Conservation (phyloP, 1,284 basidiomycete genomes). For the Cutaneotrichosporon cavernicola region DNA sequence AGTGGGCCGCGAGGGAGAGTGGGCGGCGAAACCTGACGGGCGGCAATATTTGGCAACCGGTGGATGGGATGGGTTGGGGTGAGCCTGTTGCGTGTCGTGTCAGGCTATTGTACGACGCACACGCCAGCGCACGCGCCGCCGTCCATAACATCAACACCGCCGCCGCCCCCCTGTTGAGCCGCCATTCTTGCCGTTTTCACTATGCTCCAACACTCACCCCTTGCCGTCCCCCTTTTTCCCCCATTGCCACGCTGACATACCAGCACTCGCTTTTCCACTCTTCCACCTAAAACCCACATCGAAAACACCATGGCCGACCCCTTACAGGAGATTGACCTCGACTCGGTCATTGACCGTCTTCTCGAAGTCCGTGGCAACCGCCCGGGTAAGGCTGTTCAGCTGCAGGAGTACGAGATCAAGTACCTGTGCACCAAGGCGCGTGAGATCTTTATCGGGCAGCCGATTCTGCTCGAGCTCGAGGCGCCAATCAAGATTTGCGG, state of each 20-base stretch:
- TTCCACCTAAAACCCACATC: background rate
- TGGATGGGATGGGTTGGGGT: background rate
- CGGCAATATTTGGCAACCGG: background rate
- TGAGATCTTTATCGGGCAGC: conserved; percentile 64
- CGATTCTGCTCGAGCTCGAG: conserved; percentile 63
- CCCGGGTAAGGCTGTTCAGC: conserved; percentile 62
- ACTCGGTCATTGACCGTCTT: conserved; percentile 95
- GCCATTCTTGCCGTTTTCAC: background rate
- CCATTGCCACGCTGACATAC: conserved; percentile 2
- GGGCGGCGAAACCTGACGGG: background rate
- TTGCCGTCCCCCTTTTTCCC: background rate
- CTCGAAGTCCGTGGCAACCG: conserved; percentile 71
- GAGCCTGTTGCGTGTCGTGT: background rate
- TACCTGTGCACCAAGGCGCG: conserved; percentile 62
- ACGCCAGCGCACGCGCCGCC: conserved; percentile 8
- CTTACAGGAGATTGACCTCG: conserved; percentile 80
- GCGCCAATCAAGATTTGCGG: conserved; percentile 66
- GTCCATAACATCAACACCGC: conserved; percentile 1
- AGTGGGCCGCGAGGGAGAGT: background rate
- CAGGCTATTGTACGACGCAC: conserved; percentile 1
- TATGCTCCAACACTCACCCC: background rate
- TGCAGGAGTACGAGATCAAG: conserved; percentile 64
- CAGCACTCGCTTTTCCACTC: background rate
- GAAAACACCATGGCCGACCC: conserved; percentile 54
- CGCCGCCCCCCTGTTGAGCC: background rate